phyloP scores from a whole-genome alignment of 1,284 basidiomycete genomes.

The Peniophora sp. region DNA sequence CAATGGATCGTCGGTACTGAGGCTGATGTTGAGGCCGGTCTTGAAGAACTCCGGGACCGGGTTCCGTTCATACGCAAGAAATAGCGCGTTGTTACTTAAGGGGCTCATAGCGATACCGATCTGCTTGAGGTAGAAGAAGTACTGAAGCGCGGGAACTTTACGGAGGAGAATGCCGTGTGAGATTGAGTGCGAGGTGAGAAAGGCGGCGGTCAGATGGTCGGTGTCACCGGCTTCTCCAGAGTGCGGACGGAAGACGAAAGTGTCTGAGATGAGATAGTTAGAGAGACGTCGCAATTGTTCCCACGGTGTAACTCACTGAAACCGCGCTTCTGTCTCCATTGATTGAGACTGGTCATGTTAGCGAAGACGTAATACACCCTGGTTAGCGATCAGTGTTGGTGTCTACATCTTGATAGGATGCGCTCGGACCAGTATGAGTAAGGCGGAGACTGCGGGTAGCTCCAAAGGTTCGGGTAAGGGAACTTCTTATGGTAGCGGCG shows the following conservation, averaged over 20 bases:
- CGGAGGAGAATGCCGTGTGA: constrained; percentile 97
- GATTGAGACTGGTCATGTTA: constrained; percentile 92
- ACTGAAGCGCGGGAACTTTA: constrained; percentile 92
- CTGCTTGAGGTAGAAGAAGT: constrained; percentile 94
- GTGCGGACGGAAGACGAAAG: constrained; percentile 95
- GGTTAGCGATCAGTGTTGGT: background rate
- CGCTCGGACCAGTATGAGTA: constrained; percentile 85
- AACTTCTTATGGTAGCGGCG: constrained; percentile 91
- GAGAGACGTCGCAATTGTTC: constrained; percentile 2
- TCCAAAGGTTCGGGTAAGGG: constrained; percentile 90
- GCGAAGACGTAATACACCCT: constrained; percentile 99
- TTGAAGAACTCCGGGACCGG: constrained; percentile 97
- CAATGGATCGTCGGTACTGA: constrained; percentile 93
- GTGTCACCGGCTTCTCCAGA: constrained; percentile 98
- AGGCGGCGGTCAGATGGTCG: constrained; percentile 93
- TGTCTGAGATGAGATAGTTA: constrained; percentile 44
- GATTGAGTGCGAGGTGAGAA: constrained; percentile 95
- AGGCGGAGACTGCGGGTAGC: constrained; percentile 83
- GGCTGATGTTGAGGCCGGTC: constrained; percentile 90
- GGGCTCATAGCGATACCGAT: constrained; percentile 99
- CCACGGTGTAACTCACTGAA: constrained; percentile 64
- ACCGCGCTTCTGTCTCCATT: constrained; percentile 81
- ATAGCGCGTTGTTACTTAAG: constrained; percentile 94
- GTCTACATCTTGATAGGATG: background rate
- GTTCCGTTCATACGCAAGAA: constrained; percentile 95